phyloP scores from a whole-genome alignment of 306 rosid genomes.

The Crotalaria pallida region DNA sequence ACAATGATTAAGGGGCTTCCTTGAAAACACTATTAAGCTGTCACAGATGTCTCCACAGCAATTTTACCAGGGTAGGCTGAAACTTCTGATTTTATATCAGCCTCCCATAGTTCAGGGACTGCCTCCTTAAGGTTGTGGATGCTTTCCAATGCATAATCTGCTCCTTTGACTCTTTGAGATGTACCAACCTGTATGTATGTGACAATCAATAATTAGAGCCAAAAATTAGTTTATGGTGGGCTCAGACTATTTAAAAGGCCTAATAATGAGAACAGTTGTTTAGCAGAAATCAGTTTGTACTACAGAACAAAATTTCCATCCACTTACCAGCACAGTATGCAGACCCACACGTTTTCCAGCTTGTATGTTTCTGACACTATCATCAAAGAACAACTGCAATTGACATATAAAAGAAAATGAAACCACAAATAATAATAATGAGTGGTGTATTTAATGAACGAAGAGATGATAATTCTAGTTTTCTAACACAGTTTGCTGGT shows the following conservation, averaged over 20 bases:
- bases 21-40: constrained; percentile 43
- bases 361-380: constrained; percentile 84
- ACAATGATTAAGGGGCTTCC: background rate
- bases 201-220: background rate
- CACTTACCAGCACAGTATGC: constrained; percentile 82
- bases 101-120: constrained; percentile 79
- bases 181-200: constrained; percentile 68
- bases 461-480: too few relatives aligned
- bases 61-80: constrained; percentile 65
- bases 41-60: constrained; percentile 82
- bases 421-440: background rate
- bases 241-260: background rate
- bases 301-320: constrained; percentile 6
- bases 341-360: constrained; percentile 92
- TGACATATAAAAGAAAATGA: background rate
- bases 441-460: too few relatives aligned
- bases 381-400: constrained; percentile 88
- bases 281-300: background rate
- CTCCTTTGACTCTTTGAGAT: constrained; percentile 81
- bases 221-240: constrained; percentile 5
- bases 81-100: constrained; percentile 65
- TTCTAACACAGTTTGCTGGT: too few relatives aligned
- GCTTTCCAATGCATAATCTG: constrained; percentile 91
- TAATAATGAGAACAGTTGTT: constrained; percentile 17
- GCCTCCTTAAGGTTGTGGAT: constrained; percentile 93